Conservation (phyloP, 305 asterid species). For the Fraxinus platypoda region DNA sequence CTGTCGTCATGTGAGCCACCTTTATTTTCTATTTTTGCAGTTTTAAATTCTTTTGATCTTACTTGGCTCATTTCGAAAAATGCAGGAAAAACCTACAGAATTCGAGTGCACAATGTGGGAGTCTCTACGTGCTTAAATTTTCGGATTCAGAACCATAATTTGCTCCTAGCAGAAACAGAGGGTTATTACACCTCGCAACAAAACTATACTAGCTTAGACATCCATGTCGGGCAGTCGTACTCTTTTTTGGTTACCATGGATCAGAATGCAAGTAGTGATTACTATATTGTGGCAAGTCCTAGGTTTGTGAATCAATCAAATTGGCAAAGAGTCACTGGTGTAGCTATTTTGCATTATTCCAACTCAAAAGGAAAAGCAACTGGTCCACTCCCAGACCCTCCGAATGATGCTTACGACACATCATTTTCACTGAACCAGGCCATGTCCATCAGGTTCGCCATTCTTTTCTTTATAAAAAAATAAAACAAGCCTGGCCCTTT, state of each 20-base stretch:
- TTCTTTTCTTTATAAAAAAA: background rate
- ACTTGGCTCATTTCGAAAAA: background rate
- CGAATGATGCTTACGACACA: slow-evolving; percentile 58
- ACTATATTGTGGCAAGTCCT: slow-evolving; percentile 92
- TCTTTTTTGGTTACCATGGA: slow-evolving; percentile 75
- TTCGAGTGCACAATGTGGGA: slow-evolving; percentile 92
- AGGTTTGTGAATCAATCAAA: slow-evolving; percentile 78
- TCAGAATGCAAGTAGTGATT: slow-evolving; percentile 96
- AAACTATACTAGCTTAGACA: slow-evolving; percentile 76
- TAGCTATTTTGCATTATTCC: slow-evolving; percentile 80
- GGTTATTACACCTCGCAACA: slow-evolving; percentile 87
- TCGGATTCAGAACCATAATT: slow-evolving; percentile 78
- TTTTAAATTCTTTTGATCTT: background rate
- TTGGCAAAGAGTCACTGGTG: slow-evolving; percentile 93
- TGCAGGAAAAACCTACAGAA: slow-evolving; percentile 85
- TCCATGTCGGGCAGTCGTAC: slow-evolving; percentile 48
- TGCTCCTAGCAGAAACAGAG: slow-evolving; percentile 90
- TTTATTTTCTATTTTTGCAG: background rate
- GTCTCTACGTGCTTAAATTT: slow-evolving; percentile 83
- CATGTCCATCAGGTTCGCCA: slow-evolving; percentile 69
- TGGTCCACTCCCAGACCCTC: slow-evolving; percentile 94
- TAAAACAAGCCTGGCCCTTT: background rate
- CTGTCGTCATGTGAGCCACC: background rate
- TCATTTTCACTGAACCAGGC: slow-evolving; percentile 82
- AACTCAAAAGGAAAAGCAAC: slow-evolving; percentile 69